Percentiles rank a stretch among this genome's conserved stretches.
phyloP scores from a whole-genome alignment of 805 yeast genomes.

The Jamesozyma jinghongensis region DNA sequence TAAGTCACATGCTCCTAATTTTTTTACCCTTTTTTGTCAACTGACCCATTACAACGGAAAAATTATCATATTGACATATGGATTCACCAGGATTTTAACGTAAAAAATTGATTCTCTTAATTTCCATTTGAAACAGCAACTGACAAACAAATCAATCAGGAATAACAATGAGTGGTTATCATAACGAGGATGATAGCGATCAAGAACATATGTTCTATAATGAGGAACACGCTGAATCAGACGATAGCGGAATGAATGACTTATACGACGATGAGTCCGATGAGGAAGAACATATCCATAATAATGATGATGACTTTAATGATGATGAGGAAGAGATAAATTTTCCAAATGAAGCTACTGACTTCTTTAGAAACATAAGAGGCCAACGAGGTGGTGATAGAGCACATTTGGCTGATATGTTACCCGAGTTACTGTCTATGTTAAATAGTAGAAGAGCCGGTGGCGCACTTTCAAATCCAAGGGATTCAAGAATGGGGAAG shows the following conservation, averaged over 20 bases:
- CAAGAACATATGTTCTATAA: neutral
- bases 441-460: constrained; percentile 18
- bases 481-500: constrained; percentile 17
- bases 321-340: constrained; percentile 19
- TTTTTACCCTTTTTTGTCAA: no score
- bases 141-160: no score
- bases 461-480: constrained; percentile 9
- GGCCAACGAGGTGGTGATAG: constrained; percentile 3
- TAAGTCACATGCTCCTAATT: no score
- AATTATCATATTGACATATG: no score
- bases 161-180: neutral
- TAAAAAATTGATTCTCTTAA: no score
- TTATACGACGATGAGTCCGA: constrained; percentile 3
- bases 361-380: no score
- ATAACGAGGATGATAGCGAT: neutral
- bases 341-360: constrained; percentile 1
- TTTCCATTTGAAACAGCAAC: no score
- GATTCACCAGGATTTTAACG: no score
- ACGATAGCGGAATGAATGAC: constrained; percentile 1
- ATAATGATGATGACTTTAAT: constrained; percentile 16
- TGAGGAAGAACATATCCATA: constrained; percentile 7
- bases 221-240: neutral
- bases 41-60: no score
- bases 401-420: constrained; percentile 28
- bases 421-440: constrained; percentile 34